Conservation (phyloP, 768 basidiomycete species). For the Phylloporus sp. region DNA sequence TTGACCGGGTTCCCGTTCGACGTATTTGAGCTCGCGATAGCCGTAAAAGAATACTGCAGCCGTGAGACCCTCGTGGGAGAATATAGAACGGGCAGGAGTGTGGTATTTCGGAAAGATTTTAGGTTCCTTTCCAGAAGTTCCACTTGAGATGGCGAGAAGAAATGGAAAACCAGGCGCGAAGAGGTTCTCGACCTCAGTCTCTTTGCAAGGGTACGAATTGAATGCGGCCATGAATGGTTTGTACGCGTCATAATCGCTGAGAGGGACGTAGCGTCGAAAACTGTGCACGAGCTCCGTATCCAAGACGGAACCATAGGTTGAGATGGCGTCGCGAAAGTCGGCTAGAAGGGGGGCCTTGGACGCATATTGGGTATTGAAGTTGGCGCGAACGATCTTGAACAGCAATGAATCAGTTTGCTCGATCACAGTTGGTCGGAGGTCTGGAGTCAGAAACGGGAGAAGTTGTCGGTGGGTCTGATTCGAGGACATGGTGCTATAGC, state of each 20-base stretch:
- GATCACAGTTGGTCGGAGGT: not conserved
- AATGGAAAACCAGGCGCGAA: conserved; percentile 12
- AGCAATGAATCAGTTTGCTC: not conserved
- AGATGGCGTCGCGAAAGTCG: not conserved
- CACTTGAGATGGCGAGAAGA: conserved; percentile 3
- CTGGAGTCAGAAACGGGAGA: not conserved
- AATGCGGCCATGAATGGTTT: conserved; percentile 7
- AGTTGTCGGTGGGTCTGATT: not conserved
- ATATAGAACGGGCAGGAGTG: not conserved
- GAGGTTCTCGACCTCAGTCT: conserved; percentile 6
- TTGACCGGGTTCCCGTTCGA: not conserved
- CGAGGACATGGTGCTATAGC: not conserved
- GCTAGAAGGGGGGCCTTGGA: not conserved
- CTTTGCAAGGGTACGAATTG: conserved; percentile 6
- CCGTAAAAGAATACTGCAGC: not conserved
- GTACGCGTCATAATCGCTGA: conserved; percentile 8
- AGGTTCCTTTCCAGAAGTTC: conserved; percentile 3
- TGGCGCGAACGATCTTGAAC: not conserved
- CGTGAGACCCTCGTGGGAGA: not conserved
- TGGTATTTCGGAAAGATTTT: conserved; percentile 7
- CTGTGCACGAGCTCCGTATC: not conserved
- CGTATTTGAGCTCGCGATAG: not conserved
- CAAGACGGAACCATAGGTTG: not conserved
- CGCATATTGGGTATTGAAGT: conserved; percentile 1
- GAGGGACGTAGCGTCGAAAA: conserved; percentile 1